phyloP scores from a whole-genome alignment of 257 asterid species.

The Voacanga thouarsii region DNA sequence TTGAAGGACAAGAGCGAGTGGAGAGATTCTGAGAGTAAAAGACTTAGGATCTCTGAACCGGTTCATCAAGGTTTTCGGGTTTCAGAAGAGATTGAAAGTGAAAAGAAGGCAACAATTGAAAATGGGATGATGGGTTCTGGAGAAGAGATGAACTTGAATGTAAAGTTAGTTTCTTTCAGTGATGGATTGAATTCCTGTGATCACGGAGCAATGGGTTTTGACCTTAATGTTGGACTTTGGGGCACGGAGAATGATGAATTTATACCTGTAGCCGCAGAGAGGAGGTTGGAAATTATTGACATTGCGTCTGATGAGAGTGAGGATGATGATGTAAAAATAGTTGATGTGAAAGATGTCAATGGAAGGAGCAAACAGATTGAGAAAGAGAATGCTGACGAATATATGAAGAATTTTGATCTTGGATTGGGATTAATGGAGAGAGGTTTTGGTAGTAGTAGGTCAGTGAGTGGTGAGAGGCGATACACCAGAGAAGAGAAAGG shows the following conservation, averaged over 20 bases:
- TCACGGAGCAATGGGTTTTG: conserved; percentile 26
- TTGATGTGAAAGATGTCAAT: conserved; percentile 23
- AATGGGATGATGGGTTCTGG: conserved; percentile 24
- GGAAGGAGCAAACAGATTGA: conserved; percentile 30
- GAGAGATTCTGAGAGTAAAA: conserved; percentile 37
- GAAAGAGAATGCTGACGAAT: conserved; percentile 10
- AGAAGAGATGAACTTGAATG: conserved; percentile 16
- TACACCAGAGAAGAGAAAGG: conserved; percentile 53
- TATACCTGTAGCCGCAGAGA: conserved; percentile 15
- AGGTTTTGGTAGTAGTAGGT: conserved; percentile 33
- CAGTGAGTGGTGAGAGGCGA: conserved; percentile 29
- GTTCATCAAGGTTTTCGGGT: conserved; percentile 25
- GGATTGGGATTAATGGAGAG: conserved; percentile 29
- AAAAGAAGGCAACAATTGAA: conserved; percentile 24
- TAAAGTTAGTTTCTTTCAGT: conserved; percentile 18
- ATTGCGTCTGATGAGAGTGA: conserved; percentile 51
- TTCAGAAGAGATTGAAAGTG: conserved; percentile 23
- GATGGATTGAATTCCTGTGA: conserved; percentile 20
- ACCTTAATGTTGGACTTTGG: conserved; percentile 40
- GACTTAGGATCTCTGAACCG: conserved; percentile 28
- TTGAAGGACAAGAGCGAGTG: conserved; percentile 24
- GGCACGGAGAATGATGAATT: conserved; percentile 7
- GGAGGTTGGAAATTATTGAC: conserved; percentile 32
- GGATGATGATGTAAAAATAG: conserved; percentile 42
- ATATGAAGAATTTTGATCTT: conserved; percentile 24